Evolutionary conservation across 2,329 filamentous ascomycete genomes (phyloP).

Genomic region (Mycosphaerella arachidis): DNA sequence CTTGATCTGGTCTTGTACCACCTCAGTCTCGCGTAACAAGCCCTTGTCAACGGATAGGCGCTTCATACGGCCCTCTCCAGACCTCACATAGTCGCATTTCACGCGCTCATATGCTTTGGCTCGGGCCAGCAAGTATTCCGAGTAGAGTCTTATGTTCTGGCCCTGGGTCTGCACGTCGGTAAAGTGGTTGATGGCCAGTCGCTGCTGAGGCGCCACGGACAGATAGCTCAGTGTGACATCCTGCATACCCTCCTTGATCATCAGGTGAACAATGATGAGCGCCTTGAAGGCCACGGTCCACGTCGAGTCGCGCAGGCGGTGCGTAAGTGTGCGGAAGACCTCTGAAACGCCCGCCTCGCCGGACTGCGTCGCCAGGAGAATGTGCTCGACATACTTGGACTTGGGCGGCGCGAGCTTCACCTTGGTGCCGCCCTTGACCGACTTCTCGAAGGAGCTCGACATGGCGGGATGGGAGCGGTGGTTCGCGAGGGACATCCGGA

Average conservation of each 20-base stretch:
- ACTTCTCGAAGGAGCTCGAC: conserved; percentile 95
- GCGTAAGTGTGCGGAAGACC: conserved; percentile 86
- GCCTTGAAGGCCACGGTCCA: conserved; percentile 99
- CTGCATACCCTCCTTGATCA: conserved; percentile 91
- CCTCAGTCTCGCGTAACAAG: conserved; percentile 83
- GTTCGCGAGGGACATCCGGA: conserved; percentile 11
- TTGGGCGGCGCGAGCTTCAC: conserved; percentile 91
- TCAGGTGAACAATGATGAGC: conserved; percentile 89
- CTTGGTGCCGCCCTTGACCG: conserved; percentile 97
- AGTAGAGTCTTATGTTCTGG: conserved; percentile 87
- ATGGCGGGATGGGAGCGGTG: conserved; percentile 42
- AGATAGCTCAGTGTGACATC: conserved; percentile 85
- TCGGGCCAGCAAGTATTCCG: conserved; percentile 78
- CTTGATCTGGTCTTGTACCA: conserved; percentile 80
- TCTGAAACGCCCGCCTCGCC: conserved; percentile 93
- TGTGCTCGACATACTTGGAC: conserved; percentile 98
- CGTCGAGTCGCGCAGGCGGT: conserved; percentile 86
- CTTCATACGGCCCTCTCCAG: conserved; percentile 77
- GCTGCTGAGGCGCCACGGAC: conserved; percentile 68
- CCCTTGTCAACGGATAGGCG: conserved; percentile 86
- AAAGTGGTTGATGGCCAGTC: conserved; percentile 83
- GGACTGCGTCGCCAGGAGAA: conserved; percentile 88
- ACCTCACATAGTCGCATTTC: conserved; percentile 83
- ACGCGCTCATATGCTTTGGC: conserved; percentile 78
- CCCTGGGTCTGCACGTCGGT: conserved; percentile 95